These are phyloP conservation scores for Durusdinium trenchii DNA, from an alignment of 73 alveolate genomes.

Conservation along the genomic window DNA sequence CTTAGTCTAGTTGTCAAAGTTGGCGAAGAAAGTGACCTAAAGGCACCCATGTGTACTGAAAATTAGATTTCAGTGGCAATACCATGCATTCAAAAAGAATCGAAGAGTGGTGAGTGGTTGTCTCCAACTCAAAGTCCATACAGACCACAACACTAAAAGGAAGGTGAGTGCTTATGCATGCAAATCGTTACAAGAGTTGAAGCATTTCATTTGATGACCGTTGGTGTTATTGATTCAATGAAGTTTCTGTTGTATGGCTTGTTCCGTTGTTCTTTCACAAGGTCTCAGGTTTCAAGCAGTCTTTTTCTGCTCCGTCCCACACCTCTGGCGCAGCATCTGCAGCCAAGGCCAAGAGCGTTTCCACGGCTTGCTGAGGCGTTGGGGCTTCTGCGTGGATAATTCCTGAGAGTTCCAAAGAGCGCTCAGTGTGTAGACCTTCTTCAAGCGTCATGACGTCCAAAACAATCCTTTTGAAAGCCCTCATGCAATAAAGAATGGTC, in stretches of 20 bases:
- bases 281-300: not conserved
- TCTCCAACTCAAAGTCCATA: not conserved
- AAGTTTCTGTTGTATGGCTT: not conserved
- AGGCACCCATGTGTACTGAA: too few species aligned
- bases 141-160: too few species aligned
- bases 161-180: too few species aligned
- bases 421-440: too few species aligned
- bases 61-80: too few species aligned
- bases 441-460: too few species aligned
- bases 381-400: constrained; percentile 80
- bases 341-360: constrained; percentile 63
- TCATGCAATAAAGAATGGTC: too few species aligned
- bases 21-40: too few species aligned
- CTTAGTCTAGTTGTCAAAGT: not conserved
- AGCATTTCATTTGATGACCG: too few species aligned
- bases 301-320: not conserved
- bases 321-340: not conserved
- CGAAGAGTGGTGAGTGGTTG: not conserved
- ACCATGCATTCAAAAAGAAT: not conserved
- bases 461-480: too few species aligned
- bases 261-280: not conserved
- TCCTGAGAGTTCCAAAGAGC: not conserved
- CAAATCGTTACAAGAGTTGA: not conserved
- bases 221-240: not conserved
- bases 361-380: constrained; percentile 90